A percentile compares a stretch with the other conserved stretches of the same genome.
Conservation (phyloP, 179 eudicot species). For the Actinidia arguta region DNA sequence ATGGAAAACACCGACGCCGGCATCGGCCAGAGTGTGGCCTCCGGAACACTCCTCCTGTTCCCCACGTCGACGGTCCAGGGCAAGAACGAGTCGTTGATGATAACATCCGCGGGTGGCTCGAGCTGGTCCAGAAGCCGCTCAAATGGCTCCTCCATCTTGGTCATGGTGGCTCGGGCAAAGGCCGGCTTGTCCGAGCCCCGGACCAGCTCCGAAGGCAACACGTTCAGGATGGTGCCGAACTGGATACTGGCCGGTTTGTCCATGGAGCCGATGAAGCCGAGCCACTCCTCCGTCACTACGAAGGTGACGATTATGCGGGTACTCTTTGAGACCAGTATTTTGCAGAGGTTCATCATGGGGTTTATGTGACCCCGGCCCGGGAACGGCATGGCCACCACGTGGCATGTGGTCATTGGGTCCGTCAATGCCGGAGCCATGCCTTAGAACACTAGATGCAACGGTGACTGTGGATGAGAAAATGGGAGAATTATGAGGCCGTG, state of each 20-base stretch:
- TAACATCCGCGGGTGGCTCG: slow-evolving; percentile 28
- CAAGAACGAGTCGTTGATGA: slow-evolving; percentile 43
- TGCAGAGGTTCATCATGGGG: slow-evolving; percentile 60
- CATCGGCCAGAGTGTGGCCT: slow-evolving; percentile 54
- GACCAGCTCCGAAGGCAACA: slow-evolving; percentile 62
- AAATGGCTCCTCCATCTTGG: slow-evolving; percentile 62
- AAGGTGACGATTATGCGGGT: slow-evolving; percentile 43
- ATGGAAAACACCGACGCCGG: slow-evolving; percentile 43
- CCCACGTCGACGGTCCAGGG: slow-evolving; percentile 52
- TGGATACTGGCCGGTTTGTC: slow-evolving; percentile 36
- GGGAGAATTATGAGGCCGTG: too few relatives aligned
- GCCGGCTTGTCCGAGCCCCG: slow-evolving; percentile 45
- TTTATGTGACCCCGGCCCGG: background rate
- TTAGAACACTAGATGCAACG: too few relatives aligned
- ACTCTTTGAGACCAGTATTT: slow-evolving; percentile 25
- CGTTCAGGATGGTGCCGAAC: slow-evolving; percentile 56
- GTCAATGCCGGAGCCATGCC: too few relatives aligned
- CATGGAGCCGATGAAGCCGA: slow-evolving; percentile 55
- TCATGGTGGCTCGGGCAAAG: slow-evolving; percentile 45
- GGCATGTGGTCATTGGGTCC: background rate
- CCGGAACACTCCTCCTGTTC: slow-evolving; percentile 45
- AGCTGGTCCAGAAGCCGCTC: slow-evolving; percentile 57
- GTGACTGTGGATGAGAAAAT: too few relatives aligned
- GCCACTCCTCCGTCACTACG: slow-evolving; percentile 81
- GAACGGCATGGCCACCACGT: background rate